Conservation (phyloP, 1,139 yeast species). For the Suhomyces bribrorum region DNA sequence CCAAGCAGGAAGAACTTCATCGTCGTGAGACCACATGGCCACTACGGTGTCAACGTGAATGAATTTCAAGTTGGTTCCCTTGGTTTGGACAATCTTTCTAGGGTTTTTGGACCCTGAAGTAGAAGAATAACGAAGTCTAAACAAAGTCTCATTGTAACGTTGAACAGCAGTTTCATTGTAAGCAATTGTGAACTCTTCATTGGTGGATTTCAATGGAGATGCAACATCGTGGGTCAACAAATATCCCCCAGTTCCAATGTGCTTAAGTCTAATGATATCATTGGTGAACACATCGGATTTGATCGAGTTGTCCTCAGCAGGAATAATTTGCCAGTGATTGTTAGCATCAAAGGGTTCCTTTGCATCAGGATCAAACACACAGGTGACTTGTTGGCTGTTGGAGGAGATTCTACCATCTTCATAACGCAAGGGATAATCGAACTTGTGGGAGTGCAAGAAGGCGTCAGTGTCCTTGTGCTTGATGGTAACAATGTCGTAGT, state of each 20-base stretch:
- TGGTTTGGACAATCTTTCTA: conserved; percentile 61
- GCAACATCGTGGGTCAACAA: conserved; percentile 95
- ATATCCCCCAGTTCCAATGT: conserved; percentile 75
- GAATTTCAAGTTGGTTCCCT: conserved; percentile 65
- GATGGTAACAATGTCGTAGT: conserved; percentile 72
- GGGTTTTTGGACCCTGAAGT: conserved; percentile 44
- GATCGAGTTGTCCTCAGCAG: conserved; percentile 42
- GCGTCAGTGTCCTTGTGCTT: conserved; percentile 76
- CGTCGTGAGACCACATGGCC: conserved; percentile 93
- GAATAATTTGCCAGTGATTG: conserved; percentile 87
- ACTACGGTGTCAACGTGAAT: conserved; percentile 86
- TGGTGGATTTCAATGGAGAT: conserved; percentile 42
- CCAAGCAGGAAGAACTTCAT: conserved; percentile 88
- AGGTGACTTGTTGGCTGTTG: conserved; percentile 93
- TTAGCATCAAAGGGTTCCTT: conserved; percentile 51
- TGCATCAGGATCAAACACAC: conserved; percentile 40
- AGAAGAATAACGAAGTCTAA: conserved; percentile 66
- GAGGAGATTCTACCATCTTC: conserved; percentile 97
- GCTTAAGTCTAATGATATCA: conserved; percentile 77
- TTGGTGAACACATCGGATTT: conserved; percentile 44
- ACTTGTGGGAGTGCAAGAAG: conserved; percentile 76
- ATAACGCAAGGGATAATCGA: conserved; percentile 81
- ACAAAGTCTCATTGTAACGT: conserved; percentile 73
- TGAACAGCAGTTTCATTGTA: conserved; percentile 55
- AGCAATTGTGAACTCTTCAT: conserved; percentile 43